A percentile compares a stretch with the other conserved stretches of the same genome.
These are phyloP conservation scores for Penicillium manginii DNA, from an alignment of 495 filamentous ascomycete genomes.

Conservation along the genomic window DNA sequence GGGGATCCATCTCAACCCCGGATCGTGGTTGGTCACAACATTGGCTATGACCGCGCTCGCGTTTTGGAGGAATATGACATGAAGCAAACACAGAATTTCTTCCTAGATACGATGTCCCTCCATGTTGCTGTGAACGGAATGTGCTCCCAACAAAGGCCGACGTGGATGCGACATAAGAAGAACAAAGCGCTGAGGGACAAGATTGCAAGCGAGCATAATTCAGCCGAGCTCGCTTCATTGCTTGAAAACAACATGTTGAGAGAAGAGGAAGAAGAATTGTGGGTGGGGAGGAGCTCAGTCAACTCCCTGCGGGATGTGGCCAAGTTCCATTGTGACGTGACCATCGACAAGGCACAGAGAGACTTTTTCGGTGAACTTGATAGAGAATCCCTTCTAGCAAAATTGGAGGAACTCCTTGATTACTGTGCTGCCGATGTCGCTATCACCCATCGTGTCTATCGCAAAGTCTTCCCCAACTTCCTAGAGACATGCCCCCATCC, in stretches of 20 bases:
- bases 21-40: conserved; percentile 91
- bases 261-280: conserved; percentile 91
- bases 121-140: conserved; percentile 98
- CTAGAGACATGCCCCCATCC: conserved; percentile 90
- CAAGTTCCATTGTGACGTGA: conserved; percentile 90
- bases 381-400: conserved; percentile 64
- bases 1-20: conserved; percentile 71
- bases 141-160: conserved; percentile 94
- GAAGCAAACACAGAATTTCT: conserved; percentile 79
- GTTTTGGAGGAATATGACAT: conserved; percentile 89
- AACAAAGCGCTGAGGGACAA: conserved; percentile 82
- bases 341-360: conserved; percentile 87
- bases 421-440: conserved; percentile 97
- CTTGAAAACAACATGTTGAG: conserved; percentile 66
- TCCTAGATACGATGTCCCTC: conserved; percentile 97
- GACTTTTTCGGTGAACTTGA: conserved; percentile 87
- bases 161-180: conserved; percentile 96
- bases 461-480: conserved; percentile 88
- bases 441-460: conserved; percentile 89
- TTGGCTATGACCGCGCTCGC: conserved; percentile 92
- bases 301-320: conserved; percentile 97
- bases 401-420: conserved; percentile 81
- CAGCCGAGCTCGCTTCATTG: conserved; percentile 70
- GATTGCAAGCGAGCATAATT: conserved; percentile 70
- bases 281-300: conserved; percentile 91